Base-by-base conservation (phyloP, 1,139 yeast genomes). In the Lodderomyces beijingensis region DNA sequence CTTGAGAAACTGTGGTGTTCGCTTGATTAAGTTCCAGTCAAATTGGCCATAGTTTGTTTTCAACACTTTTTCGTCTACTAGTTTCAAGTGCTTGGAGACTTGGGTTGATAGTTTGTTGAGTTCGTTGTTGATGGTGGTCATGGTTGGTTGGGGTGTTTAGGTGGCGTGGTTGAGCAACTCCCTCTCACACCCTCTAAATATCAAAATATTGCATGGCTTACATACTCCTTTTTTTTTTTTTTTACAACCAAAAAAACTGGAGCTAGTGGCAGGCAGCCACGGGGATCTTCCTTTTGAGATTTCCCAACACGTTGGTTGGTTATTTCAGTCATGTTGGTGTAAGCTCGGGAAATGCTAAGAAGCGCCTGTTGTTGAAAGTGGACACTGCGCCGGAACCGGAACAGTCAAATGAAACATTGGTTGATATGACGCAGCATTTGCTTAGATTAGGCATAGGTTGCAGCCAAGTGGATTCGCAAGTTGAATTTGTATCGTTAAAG, bases 1-100 rank as follows among this genome's bases (percentile, higher is more conserved):
- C 34, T 50, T 59, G 10, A 64, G 37, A 14, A 50, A 34, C 35
- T 60, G 67, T 2, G 71, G 65, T 2, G 62, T 33, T 16, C 57
- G 37, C 36, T 50, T 59, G 23, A 59, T 29, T 17, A 42, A 38
- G 16, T 45, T 40, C 66, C 65, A 60, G 26, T 57, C 57, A 14
- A 53, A 38, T 23, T 40, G 47, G 21, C 10, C 9, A 7, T 43
- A 45, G 11, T 36, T 41, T 7, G 21, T 13, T 10, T 40, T 40
- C 5, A 36, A 11, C 5, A 45, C 14, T 19, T 36, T 34, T 11
- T 43, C 43, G 30, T 50, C 55, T 3, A 45, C 47, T 4, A 41
- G 31, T 26, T 49, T 48, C 25, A 50, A 37, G 25, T 49, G 48
- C 13, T 40, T 43, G 2, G 46, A 31, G 2, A 50, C 41, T 16